Evolutionary conservation across 2,329 filamentous ascomycete genomes (phyloP), one percentile per base, ranked within the genome.

Genomic region (Ascochyta rabiei): DNA sequence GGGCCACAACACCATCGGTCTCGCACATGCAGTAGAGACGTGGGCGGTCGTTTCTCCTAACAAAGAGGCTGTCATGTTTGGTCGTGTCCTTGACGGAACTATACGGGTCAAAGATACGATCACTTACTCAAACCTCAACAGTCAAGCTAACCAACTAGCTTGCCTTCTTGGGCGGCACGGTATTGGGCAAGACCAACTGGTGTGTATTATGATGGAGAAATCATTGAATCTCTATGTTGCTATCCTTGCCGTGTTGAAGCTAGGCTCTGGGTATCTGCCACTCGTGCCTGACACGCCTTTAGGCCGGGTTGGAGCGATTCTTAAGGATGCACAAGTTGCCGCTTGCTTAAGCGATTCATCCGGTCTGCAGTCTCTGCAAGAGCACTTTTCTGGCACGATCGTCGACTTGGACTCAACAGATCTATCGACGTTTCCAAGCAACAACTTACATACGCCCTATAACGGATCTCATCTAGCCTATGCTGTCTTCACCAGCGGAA

Each of bases 401-500:
- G 26, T 77, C 1, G 66, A 76, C 23, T 35, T 76, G n/a, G 63
- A 71, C 18, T 47, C 45, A 2, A 42, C 70, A n/a, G 62, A 76
- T 16, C 44, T 77, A 3, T 57, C 62, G 1, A 28, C 51, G 0
- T 75, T 78, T 39, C 58, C 74, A 1, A 50, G 59, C 1, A 46
- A 69, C 0, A 82, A 84, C 38, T 24, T 71, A 6, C 53, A 68
- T 1, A 70, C 78, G 1, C 42, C 65, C 0, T 72, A 78, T 3
- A 70, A 82, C 41, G 76, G 78, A 0, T 77, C 80, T 1, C 77
- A 85, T 13, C 69, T 90, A 2, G 87, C 90, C 6, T 96, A 96
- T 69, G 84, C 89, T 16, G 87, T 96, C 1, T 96, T 90, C 71
- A 96, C 90, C 0, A 92, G 89, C 21, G 92, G 92, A 3, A 93